Evolutionary conservation across 768 basidiomycete genomes (phyloP).

Genomic region (Rhizopogon vinicolor): DNA sequence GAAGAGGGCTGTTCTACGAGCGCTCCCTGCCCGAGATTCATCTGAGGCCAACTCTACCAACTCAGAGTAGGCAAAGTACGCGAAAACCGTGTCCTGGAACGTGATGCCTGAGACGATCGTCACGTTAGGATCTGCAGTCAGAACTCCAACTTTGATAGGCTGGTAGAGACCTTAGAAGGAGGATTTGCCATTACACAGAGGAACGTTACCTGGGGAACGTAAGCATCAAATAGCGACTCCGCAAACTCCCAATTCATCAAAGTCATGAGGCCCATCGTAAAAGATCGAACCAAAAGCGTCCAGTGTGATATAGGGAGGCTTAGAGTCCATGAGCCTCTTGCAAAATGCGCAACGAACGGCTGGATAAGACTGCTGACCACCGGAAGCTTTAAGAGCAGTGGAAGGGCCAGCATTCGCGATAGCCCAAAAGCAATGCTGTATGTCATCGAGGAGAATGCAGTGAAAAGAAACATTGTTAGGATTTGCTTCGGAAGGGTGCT

Average conservation of each 20-base stretch:
- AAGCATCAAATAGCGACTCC: conserved; percentile 54
- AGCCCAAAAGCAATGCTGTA: conserved; percentile 45
- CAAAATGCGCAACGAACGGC: conserved; percentile 62
- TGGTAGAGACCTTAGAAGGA: conserved; percentile 18
- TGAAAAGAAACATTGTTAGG: conserved; percentile 37
- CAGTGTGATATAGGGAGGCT: conserved; percentile 44
- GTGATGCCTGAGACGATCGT: conserved; percentile 62
- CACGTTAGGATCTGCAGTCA: conserved; percentile 47
- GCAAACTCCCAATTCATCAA: conserved; percentile 60
- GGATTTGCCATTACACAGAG: background rate
- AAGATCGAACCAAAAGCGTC: conserved; percentile 41
- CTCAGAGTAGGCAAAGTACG: conserved; percentile 65
- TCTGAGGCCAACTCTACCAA: conserved; percentile 48
- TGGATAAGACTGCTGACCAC: conserved; percentile 44
- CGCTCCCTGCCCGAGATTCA: conserved; percentile 31
- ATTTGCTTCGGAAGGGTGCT: conserved; percentile 19
- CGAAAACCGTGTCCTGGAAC: conserved; percentile 46
- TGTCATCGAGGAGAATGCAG: conserved; percentile 30
- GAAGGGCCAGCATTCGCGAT: conserved; percentile 42
- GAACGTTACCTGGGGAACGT: conserved; percentile 48
- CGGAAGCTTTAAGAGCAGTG: conserved; percentile 52
- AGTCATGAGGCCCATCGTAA: conserved; percentile 48
- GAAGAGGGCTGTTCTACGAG: conserved; percentile 54
- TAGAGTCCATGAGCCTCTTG: conserved; percentile 51
- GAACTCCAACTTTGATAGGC: conserved; percentile 42